These are phyloP conservation scores for Hypomyces perniciosus DNA, from an alignment of 2,329 filamentous ascomycete species.

Conservation along the genomic window DNA sequence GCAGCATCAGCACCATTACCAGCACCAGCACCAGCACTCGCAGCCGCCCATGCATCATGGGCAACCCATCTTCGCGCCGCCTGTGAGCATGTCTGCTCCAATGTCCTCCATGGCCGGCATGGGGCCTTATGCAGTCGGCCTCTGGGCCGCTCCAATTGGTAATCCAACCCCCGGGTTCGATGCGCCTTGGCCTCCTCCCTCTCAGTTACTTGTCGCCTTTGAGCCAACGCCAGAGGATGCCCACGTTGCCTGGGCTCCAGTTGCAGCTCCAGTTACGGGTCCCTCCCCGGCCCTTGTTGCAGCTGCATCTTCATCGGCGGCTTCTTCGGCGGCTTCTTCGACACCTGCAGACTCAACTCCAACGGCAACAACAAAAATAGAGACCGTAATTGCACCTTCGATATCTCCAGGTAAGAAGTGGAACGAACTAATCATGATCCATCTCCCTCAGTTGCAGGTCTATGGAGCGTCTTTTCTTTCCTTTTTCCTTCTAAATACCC, in stretches of 20 bases:
- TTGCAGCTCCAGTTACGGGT: not conserved
- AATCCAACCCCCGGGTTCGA: conserved; percentile 1
- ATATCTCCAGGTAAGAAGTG: not conserved
- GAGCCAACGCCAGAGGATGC: not conserved
- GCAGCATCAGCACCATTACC: conserved; percentile 2
- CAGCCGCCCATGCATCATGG: not conserved
- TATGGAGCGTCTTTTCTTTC: not conserved
- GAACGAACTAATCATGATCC: too few relatives aligned
- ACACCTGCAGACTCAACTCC: not conserved
- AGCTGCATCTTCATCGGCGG: not conserved
- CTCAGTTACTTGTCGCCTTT: conserved; percentile 6
- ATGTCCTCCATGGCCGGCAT: not conserved
- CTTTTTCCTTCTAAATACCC: not conserved
- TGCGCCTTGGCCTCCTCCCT: conserved; percentile 5
- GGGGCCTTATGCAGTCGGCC: not conserved
- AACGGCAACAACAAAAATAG: not conserved
- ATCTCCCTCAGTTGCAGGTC: not conserved
- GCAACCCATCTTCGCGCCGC: not conserved
- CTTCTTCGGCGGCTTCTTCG: not conserved
- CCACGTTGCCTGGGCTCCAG: not conserved
- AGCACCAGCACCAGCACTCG: not conserved
- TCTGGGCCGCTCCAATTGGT: not conserved
- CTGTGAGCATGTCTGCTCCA: not conserved
- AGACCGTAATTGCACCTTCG: not conserved
- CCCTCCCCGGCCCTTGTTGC: conserved; percentile 1